Evolutionary conservation across 1,284 basidiomycete species (phyloP).

Genomic region (Meira nashicola): DNA sequence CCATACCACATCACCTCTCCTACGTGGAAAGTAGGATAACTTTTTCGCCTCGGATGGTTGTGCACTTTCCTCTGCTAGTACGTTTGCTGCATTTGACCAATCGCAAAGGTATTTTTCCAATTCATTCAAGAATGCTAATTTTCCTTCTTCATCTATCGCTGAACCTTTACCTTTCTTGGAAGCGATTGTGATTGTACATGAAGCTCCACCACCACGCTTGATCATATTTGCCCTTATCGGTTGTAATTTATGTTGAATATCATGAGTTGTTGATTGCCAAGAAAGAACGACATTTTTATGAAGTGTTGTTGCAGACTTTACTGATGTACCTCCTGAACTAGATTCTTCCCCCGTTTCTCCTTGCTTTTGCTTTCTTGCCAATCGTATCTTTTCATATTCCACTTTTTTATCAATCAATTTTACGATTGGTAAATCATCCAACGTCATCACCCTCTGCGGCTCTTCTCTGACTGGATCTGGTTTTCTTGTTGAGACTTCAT

Average conservation of each 20-base stretch:
- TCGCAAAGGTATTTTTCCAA: constrained; percentile 4
- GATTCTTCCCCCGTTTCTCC: background rate
- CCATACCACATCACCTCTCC: constrained; percentile 6
- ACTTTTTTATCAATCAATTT: constrained; percentile 54
- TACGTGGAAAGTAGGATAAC: background rate
- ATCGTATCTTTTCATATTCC: constrained; percentile 37
- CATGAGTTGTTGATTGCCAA: constrained; percentile 36
- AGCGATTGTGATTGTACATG: constrained; percentile 14
- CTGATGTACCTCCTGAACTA: constrained; percentile 7
- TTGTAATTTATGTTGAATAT: constrained; percentile 36
- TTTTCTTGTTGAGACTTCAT: background rate
- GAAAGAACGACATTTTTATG: constrained; percentile 38
- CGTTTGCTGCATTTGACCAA: background rate
- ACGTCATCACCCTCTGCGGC: background rate
- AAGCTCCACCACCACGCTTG: constrained; percentile 8
- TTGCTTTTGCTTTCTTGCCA: constrained; percentile 20
- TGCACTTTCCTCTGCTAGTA: background rate
- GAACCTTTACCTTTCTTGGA: constrained; percentile 20
- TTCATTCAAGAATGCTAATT: background rate
- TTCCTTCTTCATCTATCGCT: background rate
- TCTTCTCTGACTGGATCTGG: background rate
- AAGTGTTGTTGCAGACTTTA: constrained; percentile 14
- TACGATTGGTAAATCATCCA: constrained; percentile 46
- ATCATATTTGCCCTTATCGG: constrained; percentile 29
- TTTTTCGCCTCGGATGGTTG: background rate